Base-by-base conservation (phyloP, 2,329 filamentous ascomycete genomes). In the Hymenoscyphus albidus region DNA sequence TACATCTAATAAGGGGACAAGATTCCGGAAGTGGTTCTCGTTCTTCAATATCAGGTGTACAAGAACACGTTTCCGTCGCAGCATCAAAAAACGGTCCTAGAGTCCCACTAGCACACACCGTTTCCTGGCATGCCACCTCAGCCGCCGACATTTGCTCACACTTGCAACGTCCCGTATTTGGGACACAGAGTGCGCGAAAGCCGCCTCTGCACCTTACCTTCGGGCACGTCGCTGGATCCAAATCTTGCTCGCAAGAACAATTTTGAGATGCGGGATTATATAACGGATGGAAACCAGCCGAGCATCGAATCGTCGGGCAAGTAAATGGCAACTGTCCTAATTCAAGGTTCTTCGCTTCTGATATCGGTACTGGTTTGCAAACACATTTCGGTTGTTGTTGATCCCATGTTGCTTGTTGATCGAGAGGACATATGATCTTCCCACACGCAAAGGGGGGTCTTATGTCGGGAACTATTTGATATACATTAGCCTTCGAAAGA, bases 261-360 rank as follows among this genome's bases (percentile, higher is more conserved):
- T 40, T 65, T 27, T 66, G 62, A 5, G 55, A 64, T 6, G 62
- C 62, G 2, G 62, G 59, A 31, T 69, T 51, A 40, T 67, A 70
- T 44, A 70, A 62, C 32, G 69, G 65, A 22, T 62, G 38, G 10
- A 61, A 67, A 22, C 61, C 60, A 5, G 62, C 59, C 14, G 62
- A 51, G 58, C 69, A 71, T 40, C 59, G 61, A 31, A 71, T 68
- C 9, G 62, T 64, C 16, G 67, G 62, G 51, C 67, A 68, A 31
- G 58, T 66, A 13, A 59, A 59, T 10, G 67, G 65, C 9, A 64
- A 66, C 10, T 31, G 22, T 42, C 31, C n/a, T 31, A 31, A 22
- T 58, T 56, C 35, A 5, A 14, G 42, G 32, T 55, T 38, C 59
- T 18, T 54, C 27, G 32, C 32, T 16, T 31, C 58, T 16, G 6